phyloP scores from a whole-genome alignment of 2,329 filamentous ascomycete genomes.

The Lecanicillium sp. region DNA sequence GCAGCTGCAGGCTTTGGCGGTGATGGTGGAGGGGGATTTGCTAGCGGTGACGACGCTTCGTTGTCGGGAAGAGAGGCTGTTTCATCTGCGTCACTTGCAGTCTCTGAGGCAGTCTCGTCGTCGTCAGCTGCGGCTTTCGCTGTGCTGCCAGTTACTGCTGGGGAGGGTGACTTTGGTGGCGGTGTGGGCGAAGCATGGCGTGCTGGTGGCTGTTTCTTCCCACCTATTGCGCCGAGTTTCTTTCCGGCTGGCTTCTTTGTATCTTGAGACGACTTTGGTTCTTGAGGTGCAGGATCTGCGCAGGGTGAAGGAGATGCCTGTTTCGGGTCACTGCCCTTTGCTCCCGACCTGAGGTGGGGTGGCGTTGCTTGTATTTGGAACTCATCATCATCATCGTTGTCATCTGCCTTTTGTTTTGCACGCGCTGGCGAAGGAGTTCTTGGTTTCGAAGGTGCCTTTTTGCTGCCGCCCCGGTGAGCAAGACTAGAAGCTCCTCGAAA shows the following conservation, averaged over 20 bases:
- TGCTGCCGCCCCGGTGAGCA: constrained; percentile 10
- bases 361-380: constrained; percentile 45
- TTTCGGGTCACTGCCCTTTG: constrained; percentile 12
- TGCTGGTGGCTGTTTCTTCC: constrained; percentile 20
- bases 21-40: constrained; percentile 14
- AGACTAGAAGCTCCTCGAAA: constrained; percentile 24
- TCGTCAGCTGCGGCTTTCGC: constrained; percentile 9
- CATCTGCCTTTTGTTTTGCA: constrained; percentile 12
- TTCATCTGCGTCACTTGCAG: constrained; percentile 22
- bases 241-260: constrained; percentile 10
- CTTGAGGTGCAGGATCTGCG: neutral
- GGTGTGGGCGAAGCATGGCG: neutral
- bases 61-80: constrained; percentile 16
- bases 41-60: constrained; percentile 3
- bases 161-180: constrained; percentile 7
- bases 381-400: constrained; percentile 36
- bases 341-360: constrained; percentile 23
- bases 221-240: constrained; percentile 28
- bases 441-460: neutral
- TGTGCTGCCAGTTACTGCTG: constrained; percentile 10
- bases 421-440: constrained; percentile 10
- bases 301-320: constrained; percentile 7
- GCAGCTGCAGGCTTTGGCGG: constrained; percentile 12
- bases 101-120: constrained; percentile 33
- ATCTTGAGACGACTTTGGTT: constrained; percentile 1